Base-by-base conservation (phyloP, 768 basidiomycete genomes). In the Termitomyces sp. region DNA sequence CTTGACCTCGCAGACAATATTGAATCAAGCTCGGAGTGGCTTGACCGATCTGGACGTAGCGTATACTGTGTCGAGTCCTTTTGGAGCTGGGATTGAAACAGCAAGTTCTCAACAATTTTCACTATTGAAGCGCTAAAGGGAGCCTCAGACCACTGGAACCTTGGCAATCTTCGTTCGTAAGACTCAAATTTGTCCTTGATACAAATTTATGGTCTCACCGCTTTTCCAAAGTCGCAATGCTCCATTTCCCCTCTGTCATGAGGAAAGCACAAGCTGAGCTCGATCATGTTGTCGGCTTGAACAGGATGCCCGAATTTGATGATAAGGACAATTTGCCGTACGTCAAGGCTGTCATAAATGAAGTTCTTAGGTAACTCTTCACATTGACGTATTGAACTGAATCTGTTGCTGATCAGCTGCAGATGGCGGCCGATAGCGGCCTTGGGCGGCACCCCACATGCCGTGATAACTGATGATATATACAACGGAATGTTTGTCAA, bases 81-180 rank as follows among this genome's bases (percentile, higher is more conserved):
- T 82, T 62, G 79, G 80, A 7, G 81, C 81, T 38, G 81, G 80
- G 0, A 81, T 78, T 18, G 80, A 81, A 55, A 63, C 57, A 20
- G 57, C 38, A 39, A 36, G 57, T 63, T 9, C 24, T 45, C 36
- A 18, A 7, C 24, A 22, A 22, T 44, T 28, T 42, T 32, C 15
- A 12, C n/a, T 46, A 40, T 9, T 45, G 20, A 48, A 59, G 8
- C 3, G 24, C 22, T 53, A 35, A 55, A 32, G 33, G 36, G 20
- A 33, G n/a, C 6, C 15, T n/a, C 35, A 59, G 58, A 59, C 58
- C 18, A 9, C 39, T 42, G 58, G 58, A 45, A 48, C 45, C 16
- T 33, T 49, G 18, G 1, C 12, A 16, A 49, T 54, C 11, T 63
- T 66, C 50, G 62, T 65, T n/a, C 59, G 65, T 65, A 44, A 24